phyloP scores from a whole-genome alignment of 192 early-diverging fungal genomes.

The Jimgerdemannia flammicorona region DNA sequence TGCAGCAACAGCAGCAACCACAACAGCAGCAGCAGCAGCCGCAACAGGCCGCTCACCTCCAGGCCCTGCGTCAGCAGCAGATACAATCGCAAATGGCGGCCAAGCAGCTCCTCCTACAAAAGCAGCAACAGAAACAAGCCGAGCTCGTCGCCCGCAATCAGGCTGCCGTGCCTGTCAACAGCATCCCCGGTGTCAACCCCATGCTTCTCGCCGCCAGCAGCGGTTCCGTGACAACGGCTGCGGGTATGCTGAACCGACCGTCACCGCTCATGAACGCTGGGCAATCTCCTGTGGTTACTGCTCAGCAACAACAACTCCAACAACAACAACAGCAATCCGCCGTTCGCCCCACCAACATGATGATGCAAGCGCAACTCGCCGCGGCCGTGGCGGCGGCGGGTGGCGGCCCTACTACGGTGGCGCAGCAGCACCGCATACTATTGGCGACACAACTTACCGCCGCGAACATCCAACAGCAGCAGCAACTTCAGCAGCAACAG shows the following conservation, averaged over 20 bases:
- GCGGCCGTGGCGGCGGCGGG: not conserved
- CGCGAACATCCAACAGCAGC: too few species aligned
- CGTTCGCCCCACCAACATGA: conserved; percentile 1
- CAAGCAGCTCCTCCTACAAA: conserved; percentile 10
- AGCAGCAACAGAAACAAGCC: conserved; percentile 6
- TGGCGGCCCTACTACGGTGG: not conserved
- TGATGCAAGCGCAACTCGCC: not conserved
- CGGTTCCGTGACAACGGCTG: not conserved
- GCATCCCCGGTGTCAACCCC: not conserved
- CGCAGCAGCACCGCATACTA: conserved; percentile 22
- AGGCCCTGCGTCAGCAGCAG: not conserved
- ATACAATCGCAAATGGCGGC: conserved; percentile 2
- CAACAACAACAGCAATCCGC: not conserved
- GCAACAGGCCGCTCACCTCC: not conserved
- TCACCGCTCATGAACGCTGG: not conserved
- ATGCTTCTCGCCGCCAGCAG: conserved; percentile 5
- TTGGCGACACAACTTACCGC: conserved; percentile 5
- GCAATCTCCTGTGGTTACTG: not conserved
- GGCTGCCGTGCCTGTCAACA: not conserved
- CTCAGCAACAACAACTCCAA: not conserved
- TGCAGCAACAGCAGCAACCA: conserved; percentile 5
- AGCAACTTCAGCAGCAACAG: conserved; percentile 15
- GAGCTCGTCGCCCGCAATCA: conserved; percentile 12
- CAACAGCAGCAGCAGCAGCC: conserved; percentile 9
- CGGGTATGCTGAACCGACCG: not conserved